phyloP scores from a whole-genome alignment of 179 eudicot genomes.

The Beta macrorhiza region DNA sequence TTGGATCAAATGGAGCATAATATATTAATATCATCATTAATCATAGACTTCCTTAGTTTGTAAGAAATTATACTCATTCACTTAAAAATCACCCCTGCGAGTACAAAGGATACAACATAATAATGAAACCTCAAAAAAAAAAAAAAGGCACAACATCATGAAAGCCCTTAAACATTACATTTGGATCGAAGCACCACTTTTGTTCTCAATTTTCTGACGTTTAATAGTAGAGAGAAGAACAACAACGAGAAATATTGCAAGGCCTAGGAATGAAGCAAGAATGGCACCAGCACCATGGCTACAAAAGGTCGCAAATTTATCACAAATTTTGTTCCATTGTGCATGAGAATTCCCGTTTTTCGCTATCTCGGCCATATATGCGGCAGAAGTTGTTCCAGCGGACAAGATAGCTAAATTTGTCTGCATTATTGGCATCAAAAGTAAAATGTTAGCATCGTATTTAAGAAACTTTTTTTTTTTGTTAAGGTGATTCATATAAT shows the following conservation, averaged over 20 bases:
- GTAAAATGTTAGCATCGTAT: neutral
- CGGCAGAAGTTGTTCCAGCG: slow-evolving; percentile 53
- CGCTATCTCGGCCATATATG: slow-evolving; percentile 72
- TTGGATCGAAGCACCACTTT: neutral
- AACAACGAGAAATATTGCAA: slow-evolving; percentile 41
- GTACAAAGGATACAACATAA: no score
- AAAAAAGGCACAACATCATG: no score
- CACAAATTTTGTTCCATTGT: slow-evolving; percentile 74
- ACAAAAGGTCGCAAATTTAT: slow-evolving; percentile 59
- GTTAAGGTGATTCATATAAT: no score
- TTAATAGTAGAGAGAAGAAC: slow-evolving; percentile 35
- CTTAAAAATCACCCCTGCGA: no score
- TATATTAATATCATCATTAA: no score
- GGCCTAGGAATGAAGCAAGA: slow-evolving; percentile 53
- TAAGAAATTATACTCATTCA: no score
- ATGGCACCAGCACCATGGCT: slow-evolving; percentile 56
- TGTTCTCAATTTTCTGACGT: slow-evolving; percentile 24
- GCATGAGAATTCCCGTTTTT: slow-evolving; percentile 69
- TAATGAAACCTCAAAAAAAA: no score
- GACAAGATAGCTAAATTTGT: slow-evolving; percentile 47
- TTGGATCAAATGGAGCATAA: no score
- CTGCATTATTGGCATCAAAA: slow-evolving; percentile 24
- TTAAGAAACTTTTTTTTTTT: neutral
- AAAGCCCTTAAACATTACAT: neutral
- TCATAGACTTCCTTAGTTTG: no score